phyloP scores from a whole-genome alignment of 805 yeast species.

The Metschnikowia aberdeeniae region DNA sequence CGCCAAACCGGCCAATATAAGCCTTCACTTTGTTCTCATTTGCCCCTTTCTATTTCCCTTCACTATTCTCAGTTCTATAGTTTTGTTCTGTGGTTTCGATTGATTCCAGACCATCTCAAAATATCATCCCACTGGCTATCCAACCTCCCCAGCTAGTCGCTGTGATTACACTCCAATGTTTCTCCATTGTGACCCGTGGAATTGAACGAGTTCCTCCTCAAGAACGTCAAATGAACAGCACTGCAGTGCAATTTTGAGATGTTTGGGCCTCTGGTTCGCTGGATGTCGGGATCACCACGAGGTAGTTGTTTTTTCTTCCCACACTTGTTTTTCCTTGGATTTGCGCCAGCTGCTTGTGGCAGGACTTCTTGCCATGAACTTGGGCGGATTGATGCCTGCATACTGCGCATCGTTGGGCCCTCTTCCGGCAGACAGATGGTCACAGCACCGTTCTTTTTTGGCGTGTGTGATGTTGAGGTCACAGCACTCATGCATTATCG shows the following conservation, averaged over 20 bases:
- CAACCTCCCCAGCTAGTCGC: neutral
- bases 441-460: slow-evolving; percentile 33
- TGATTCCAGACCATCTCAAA: neutral
- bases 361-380: slow-evolving; percentile 26
- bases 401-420: slow-evolving; percentile 36
- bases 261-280: slow-evolving; percentile 37
- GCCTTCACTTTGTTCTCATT: no score
- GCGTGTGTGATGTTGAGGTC: slow-evolving; percentile 33
- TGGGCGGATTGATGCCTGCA: slow-evolving; percentile 37
- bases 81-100: no score
- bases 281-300: slow-evolving; percentile 38
- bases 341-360: slow-evolving; percentile 26
- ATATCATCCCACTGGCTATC: no score
- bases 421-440: slow-evolving; percentile 38
- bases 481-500: slow-evolving; percentile 29
- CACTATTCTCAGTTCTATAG: no score
- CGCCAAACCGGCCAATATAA: no score
- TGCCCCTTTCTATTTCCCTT: no score
- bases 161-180: slow-evolving; percentile 2
- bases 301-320: slow-evolving; percentile 35
- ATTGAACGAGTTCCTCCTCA: slow-evolving; percentile 31
- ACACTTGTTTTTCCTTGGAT: slow-evolving; percentile 27
- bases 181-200: slow-evolving; percentile 28
- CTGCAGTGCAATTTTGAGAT: slow-evolving; percentile 22
- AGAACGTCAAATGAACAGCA: slow-evolving; percentile 19